Evolutionary conservation across 352 stramenopile species (phyloP).

Genomic region (Phytophthora kernoviae): DNA sequence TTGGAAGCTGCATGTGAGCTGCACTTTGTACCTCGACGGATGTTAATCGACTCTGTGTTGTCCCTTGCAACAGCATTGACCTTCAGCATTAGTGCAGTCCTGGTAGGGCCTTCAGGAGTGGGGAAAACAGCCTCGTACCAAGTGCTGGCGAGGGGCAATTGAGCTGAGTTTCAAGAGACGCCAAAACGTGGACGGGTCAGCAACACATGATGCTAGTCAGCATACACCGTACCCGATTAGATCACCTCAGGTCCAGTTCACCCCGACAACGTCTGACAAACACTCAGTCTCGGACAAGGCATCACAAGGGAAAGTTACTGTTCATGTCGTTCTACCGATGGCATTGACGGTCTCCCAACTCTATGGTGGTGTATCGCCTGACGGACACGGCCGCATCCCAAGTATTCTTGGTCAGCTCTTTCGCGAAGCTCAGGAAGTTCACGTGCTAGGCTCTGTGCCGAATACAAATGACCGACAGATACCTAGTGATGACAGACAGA

Average conservation of each 20-base stretch:
- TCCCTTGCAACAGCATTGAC: conserved; percentile 22
- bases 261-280: conserved; percentile 2
- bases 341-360: conserved; percentile 50
- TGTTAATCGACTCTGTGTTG: conserved; percentile 21
- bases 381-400: conserved; percentile 37
- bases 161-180: conserved; percentile 15
- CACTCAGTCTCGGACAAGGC: conserved; percentile 13
- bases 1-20: conserved; percentile 9
- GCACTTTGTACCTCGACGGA: conserved; percentile 27
- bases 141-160: conserved; percentile 36
- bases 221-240: background rate
- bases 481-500: background rate
- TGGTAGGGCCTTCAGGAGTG: conserved; percentile 31
- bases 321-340: conserved; percentile 42
- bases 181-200: background rate
- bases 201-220: background rate
- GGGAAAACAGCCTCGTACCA: conserved; percentile 47
- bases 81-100: conserved; percentile 20
- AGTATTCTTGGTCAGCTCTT: conserved; percentile 45
- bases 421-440: conserved; percentile 35
- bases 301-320: conserved; percentile 1
- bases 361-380: conserved; percentile 43
- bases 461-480: background rate
- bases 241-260: background rate
- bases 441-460: background rate